Evolutionary conservation across 768 basidiomycete species (phyloP).

Genomic region (Nidularia sp.): DNA sequence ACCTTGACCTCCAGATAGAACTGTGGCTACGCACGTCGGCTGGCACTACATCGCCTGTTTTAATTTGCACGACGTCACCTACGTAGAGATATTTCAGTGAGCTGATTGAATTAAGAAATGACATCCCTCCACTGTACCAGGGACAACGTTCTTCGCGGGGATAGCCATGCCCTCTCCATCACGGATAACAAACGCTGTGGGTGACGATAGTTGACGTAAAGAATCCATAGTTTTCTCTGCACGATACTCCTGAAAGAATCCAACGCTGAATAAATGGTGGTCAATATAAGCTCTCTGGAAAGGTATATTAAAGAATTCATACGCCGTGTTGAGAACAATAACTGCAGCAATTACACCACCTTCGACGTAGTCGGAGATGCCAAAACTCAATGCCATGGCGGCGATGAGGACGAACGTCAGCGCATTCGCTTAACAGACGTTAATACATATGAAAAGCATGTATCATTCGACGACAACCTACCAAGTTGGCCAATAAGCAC

Average conservation of each 20-base stretch:
- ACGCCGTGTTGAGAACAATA: constrained; percentile 37
- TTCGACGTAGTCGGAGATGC: constrained; percentile 49
- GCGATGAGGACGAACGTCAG: constrained; percentile 29
- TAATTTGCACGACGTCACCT: constrained; percentile 35
- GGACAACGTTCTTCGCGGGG: constrained; percentile 38
- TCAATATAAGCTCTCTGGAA: background rate
- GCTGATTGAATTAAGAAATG: too few species aligned
- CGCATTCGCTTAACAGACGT: constrained; percentile 28
- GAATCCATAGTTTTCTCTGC: constrained; percentile 51
- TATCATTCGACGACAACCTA: constrained; percentile 5
- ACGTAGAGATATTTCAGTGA: background rate
- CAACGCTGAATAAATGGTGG: constrained; percentile 20
- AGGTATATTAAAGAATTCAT: constrained; percentile 3
- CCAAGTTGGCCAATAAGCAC: constrained; percentile 31
- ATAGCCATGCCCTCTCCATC: constrained; percentile 34
- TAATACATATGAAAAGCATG: too few species aligned
- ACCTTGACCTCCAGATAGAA: background rate
- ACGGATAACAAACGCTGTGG: constrained; percentile 40
- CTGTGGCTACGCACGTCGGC: constrained; percentile 31
- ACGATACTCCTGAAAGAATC: constrained; percentile 43
- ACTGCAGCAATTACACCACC: constrained; percentile 47
- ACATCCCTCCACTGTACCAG: constrained; percentile 14
- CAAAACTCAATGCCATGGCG: constrained; percentile 49
- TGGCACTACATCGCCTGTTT: constrained; percentile 35
- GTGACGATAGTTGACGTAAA: constrained; percentile 41